These are phyloP conservation scores for Candida khao-thaluensis DNA, from an alignment of 805 yeast genomes.

Conservation along the genomic window DNA sequence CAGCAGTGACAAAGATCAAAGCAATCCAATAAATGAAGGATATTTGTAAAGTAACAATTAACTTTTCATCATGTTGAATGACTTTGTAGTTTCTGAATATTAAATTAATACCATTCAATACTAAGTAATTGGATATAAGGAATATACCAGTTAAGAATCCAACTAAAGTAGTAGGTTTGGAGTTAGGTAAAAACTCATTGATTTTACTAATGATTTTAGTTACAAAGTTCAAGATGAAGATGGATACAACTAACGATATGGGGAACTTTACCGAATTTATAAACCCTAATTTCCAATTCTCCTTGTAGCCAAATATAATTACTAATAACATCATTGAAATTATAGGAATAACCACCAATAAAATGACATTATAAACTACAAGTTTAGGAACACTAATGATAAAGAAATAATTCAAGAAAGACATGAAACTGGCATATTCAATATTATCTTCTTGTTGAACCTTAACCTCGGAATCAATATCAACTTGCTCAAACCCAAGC, in stretches of 20 bases:
- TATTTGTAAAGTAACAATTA: constrained; percentile 46
- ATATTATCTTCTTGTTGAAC: neutral
- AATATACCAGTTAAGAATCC: constrained; percentile 44
- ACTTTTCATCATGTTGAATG: constrained; percentile 44
- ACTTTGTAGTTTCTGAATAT: constrained; percentile 33
- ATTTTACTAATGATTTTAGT: constrained; percentile 19
- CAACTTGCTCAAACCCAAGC: constrained; percentile 34
- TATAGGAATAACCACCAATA: constrained; percentile 57
- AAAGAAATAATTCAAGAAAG: constrained; percentile 58
- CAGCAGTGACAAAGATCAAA: constrained; percentile 45
- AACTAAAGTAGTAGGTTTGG: constrained; percentile 38
- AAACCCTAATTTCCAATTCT: constrained; percentile 42
- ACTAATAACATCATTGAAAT: constrained; percentile 46
- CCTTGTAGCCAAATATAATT: constrained; percentile 45
- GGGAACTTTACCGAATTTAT: constrained; percentile 57
- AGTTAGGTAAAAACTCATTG: constrained; percentile 39
- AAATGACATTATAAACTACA: constrained; percentile 49
- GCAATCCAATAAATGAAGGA: constrained; percentile 57
- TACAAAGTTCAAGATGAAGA: constrained; percentile 25
- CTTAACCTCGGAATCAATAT: constrained; percentile 24
- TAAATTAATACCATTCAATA: constrained; percentile 47
- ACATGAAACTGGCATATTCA: constrained; percentile 58
- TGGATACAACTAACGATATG: constrained; percentile 49
- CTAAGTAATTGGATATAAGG: constrained; percentile 53
- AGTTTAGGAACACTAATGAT: constrained; percentile 52